Base-by-base conservation (phyloP, 768 basidiomycete species). In the Suillus bovinus region DNA sequence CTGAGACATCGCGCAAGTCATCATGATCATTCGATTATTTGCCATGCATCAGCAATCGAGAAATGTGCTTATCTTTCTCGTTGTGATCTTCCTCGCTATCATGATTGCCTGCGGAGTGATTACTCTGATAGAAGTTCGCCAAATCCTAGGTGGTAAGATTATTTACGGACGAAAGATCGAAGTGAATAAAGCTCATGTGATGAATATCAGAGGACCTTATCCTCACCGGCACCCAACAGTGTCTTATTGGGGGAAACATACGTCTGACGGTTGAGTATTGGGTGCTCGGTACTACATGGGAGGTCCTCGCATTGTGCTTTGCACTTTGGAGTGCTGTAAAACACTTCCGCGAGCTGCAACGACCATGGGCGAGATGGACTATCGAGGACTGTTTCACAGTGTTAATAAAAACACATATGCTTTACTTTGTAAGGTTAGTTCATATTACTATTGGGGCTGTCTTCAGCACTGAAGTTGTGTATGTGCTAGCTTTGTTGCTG, bases 401-500 rank as follows among this genome's bases (percentile, higher is more conserved):
- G 24, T 27, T 55, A 4, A 27, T 38, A 38, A 55, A 55, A 55
- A 17, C 54, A 6, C 54, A 36, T 17, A 14, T 55, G 24, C 9
- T 55, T 38, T 38, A 55, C 36, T 55, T 55, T 27, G 36, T 7
- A 54, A 34, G n/a, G 53, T 55, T 24, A 20, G 54, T 17, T 55
- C 24, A 17, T 27, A 27, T 14, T 55, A 17, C 10, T 16, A 27
- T 38, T 7, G 24, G 17, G 54, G 36, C 6, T 20, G 3, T 38
- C 7, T 55, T 22, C 2, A 14, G 22, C 16, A 24, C 54, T 55
- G 16, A 55, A 27, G 9, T 11, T 11, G 8, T 10, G 4, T 9
- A 17, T 9, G 3, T 55, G 36, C 16, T 38, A 55, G 54, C 36
- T 55, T 34, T 38, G 8, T 24, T 17, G 17, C 24, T 27, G 54